Evolutionary conservation across 352 stramenopile species (phyloP), one percentile per base, ranked within the genome.

Genomic region (Phytophthora cryptogea): DNA sequence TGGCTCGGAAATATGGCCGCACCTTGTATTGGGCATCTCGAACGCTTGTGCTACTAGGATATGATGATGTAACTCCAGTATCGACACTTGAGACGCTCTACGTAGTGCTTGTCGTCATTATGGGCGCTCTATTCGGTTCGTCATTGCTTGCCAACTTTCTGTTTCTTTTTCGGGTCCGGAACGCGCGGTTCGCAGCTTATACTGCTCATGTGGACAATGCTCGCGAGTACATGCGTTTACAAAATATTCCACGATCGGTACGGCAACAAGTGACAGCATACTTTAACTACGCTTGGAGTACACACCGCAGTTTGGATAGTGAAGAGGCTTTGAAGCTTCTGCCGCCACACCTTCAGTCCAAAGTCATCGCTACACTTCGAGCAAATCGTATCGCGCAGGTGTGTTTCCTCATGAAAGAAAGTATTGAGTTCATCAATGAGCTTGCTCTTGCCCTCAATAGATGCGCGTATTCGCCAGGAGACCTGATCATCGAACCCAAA

Each of bases 401-500:
- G 0, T 89, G 76, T 35, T 90, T 89, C 23, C 52, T 92, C 7
- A 83, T 83, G 59, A 81, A 81, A 45, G 80, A 92, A 45, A 90
- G 62, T 42, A 56, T 80, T 23, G 81, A 88, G 40, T 80, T 92
- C 28, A 78, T 89, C 44, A 89, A 92, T 20, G 46, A 78, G 10
- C 45, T 90, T 3, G 80, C 78, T 8, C 46, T 86, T 1, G 60
- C 77, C 2, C 61, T 92, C 0, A 60, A 76, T 4, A 67, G 76
- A 30, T 63, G 63, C 1, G 75, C 88, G 1, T 89, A 89, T 39
- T 79, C 80, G 6, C 82, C 82, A 0, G 66, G 59, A 13, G 82
- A 91, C 31, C 72, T 65, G n/a, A 83, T 91, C 30, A 89, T 86
- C 14, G 76, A 91, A 47, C 79, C 77, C 2, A 91, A 91, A 30